phyloP scores from a whole-genome alignment of 2,329 filamentous ascomycete species.

The Phoma sp. region DNA sequence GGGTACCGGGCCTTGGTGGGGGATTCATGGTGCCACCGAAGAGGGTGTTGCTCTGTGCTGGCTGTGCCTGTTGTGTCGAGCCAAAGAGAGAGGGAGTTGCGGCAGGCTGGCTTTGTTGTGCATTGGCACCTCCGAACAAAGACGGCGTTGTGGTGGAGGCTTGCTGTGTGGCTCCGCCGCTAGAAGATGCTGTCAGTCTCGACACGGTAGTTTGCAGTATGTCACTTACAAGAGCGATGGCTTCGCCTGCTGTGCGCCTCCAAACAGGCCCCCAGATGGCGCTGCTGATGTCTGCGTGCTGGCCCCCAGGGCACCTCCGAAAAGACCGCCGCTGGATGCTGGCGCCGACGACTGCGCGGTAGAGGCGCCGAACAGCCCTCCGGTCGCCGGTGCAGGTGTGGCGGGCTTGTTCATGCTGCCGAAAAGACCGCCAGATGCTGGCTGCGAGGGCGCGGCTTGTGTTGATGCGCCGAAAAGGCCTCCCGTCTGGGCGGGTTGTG shows the following conservation, averaged over 20 bases:
- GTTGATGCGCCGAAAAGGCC: slow-evolving; percentile 31
- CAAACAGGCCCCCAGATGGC: slow-evolving; percentile 44
- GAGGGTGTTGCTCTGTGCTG: slow-evolving; percentile 39
- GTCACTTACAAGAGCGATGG: slow-evolving; percentile 48
- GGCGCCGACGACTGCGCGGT: slow-evolving; percentile 35
- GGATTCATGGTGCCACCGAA: slow-evolving; percentile 42
- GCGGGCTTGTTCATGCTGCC: slow-evolving; percentile 45
- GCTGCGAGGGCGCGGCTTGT: slow-evolving; percentile 26
- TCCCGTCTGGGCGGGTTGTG: slow-evolving; percentile 26
- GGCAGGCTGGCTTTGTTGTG: slow-evolving; percentile 38
- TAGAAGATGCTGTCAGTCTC: slow-evolving; percentile 40
- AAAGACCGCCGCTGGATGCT: slow-evolving; percentile 37
- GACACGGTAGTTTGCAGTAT: slow-evolving; percentile 7
- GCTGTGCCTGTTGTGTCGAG: slow-evolving; percentile 33
- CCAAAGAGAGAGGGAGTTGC: slow-evolving; percentile 43
- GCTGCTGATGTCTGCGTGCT: slow-evolving; percentile 29
- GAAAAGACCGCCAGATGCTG: slow-evolving; percentile 42
- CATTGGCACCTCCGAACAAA: slow-evolving; percentile 38
- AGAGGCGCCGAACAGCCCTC: slow-evolving; percentile 45
- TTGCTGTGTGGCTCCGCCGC: slow-evolving; percentile 44
- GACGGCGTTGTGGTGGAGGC: slow-evolving; percentile 29
- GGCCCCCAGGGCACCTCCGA: slow-evolving; percentile 43
- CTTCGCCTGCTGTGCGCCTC: slow-evolving; percentile 32
- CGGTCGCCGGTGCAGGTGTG: slow-evolving; percentile 29
- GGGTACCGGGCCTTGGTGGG: slow-evolving; percentile 35